Evolutionary conservation across 192 early-diverging fungal species (phyloP).

Genomic region (Entomortierella parvispora): DNA sequence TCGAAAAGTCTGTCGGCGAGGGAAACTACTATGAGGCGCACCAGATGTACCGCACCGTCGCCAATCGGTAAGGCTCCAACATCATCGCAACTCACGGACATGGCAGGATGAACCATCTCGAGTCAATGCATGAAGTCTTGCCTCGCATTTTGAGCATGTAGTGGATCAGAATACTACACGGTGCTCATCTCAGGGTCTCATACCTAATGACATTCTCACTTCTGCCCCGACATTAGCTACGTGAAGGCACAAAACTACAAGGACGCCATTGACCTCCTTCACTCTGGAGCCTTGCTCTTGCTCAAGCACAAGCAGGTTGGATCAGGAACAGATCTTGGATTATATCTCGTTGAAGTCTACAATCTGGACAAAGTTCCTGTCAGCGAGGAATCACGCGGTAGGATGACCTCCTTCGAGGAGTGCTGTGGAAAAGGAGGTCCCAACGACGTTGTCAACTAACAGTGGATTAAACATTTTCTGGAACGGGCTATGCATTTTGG

Average conservation of each 20-base stretch:
- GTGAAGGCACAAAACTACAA: conserved; percentile 88
- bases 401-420: neutral
- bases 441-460: too few species aligned
- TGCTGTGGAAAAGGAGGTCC: too few species aligned
- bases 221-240: conserved; percentile 59
- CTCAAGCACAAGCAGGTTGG: conserved; percentile 83
- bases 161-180: too few species aligned
- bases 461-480: too few species aligned
- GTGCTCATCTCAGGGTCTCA: too few species aligned
- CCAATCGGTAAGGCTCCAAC: conserved; percentile 68
- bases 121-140: too few species aligned
- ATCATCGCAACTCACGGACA: neutral
- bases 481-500: too few species aligned
- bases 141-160: too few species aligned
- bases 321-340: conserved; percentile 83
- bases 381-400: conserved; percentile 74
- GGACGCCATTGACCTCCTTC: conserved; percentile 81
- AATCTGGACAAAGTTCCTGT: conserved; percentile 73
- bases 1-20: conserved; percentile 69
- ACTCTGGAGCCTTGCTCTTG: conserved; percentile 81
- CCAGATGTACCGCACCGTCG: conserved; percentile 96
- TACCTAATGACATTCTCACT: too few species aligned
- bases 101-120: too few species aligned
- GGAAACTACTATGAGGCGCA: conserved; percentile 98
- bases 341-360: conserved; percentile 87